Evolutionary conservation across 129 eudicot genomes (phyloP), one percentile per base, ranked within the genome.

Genomic region (Solidago caesia): DNA sequence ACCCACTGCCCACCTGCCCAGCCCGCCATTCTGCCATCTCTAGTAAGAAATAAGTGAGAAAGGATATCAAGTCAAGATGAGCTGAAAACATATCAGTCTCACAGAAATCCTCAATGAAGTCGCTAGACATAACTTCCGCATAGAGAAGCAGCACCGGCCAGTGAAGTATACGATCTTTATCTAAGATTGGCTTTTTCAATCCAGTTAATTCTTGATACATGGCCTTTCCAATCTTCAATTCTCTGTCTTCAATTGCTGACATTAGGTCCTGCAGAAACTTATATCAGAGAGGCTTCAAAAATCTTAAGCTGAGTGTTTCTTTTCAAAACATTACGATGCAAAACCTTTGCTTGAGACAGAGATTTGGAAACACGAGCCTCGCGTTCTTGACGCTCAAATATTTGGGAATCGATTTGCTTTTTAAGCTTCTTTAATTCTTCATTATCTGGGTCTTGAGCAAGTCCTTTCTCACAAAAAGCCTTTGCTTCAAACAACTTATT

Each of bases 1-100:
- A 12, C 27, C 61, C 10, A 9, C 21, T 5, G 8, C 59, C 59
- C 4, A 53, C 21, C 59, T 8, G 15, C 59, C 59, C 25, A 1
- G 6, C 7, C 61, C 7, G 4, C 27, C 61, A 16, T 14, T 55
- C 1, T 55, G 26, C 8, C 42, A 60, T 41, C 42, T 16, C 33
- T 25, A 1, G 26, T 60, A 25, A 21, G 65, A 60, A 60, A 25
- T 13, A 25, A 45, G 63, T 7, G 56, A 70, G 59, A 76, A 83
- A 95, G 99, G 99, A 95, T 95, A 95, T 95, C 75, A 89, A 82
- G 82, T 91, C 96, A 66, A 95, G 95, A 82, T 95, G 97, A 79
- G 77, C 80, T 66, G 94, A 80, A 63, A 95, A 82, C 94, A 91
- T 95, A 80, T 95, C 99, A 4, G 93, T 91, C 92, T 95, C 97